Evolutionary conservation across 164 flowering plant species (phyloP).

Genomic region (Magnolia officinalis): DNA sequence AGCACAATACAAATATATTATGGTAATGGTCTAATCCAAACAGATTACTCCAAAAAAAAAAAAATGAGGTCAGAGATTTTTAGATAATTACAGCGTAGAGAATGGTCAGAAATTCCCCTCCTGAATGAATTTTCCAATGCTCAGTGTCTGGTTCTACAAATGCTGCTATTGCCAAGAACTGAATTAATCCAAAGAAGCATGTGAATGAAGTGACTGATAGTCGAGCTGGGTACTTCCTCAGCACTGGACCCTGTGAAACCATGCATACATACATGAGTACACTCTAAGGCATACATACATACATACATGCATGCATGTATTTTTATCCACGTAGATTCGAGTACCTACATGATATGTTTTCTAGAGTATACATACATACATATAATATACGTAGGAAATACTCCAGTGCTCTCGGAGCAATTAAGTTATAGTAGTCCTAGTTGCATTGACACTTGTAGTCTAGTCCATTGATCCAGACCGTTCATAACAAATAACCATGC

Average conservation of each 20-base stretch:
- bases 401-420: too few species aligned
- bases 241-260: slow-evolving; percentile 57
- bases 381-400: too few species aligned
- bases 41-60: not conserved
- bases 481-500: too few species aligned
- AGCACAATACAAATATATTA: not conserved
- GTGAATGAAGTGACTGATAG: slow-evolving; percentile 73
- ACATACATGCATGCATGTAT: too few species aligned
- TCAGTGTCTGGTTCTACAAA: slow-evolving; percentile 48
- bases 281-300: too few species aligned
- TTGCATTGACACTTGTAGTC: too few species aligned
- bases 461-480: too few species aligned
- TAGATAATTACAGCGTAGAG: slow-evolving; percentile 58
- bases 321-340: too few species aligned
- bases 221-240: slow-evolving; percentile 79
- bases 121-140: slow-evolving; percentile 59
- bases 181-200: slow-evolving; percentile 74
- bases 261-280: not conserved
- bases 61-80: not conserved
- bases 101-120: slow-evolving; percentile 58
- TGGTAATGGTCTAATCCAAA: not conserved
- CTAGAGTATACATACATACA: too few species aligned
- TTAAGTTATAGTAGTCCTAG: too few species aligned
- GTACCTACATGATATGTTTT: too few species aligned
- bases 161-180: slow-evolving; percentile 57